Conservation (phyloP, 2,329 filamentous ascomycete genomes). For the Trichoderma sp. region DNA sequence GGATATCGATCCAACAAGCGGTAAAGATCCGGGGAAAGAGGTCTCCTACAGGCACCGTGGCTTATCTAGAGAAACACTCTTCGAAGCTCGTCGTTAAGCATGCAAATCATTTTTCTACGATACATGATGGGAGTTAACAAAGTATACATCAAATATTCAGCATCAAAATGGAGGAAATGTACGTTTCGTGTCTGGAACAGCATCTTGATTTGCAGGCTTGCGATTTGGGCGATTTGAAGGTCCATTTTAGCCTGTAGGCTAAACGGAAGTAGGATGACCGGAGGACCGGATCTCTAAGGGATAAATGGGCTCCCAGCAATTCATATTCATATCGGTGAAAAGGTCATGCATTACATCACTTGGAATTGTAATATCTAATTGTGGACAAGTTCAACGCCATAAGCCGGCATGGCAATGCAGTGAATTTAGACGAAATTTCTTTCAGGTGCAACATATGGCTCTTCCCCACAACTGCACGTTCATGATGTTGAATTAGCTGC, state of each 20-base stretch:
- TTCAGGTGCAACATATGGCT: not conserved
- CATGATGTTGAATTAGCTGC: not conserved
- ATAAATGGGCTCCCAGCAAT: not conserved
- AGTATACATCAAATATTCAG: not conserved
- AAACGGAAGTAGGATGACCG: not conserved
- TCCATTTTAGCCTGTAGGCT: conserved; percentile 11
- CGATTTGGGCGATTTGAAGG: not conserved
- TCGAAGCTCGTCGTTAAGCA: not conserved
- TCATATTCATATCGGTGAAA: not conserved
- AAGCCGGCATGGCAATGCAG: not conserved
- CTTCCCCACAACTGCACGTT: not conserved
- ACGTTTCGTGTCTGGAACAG: too few species aligned
- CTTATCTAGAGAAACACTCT: not conserved
- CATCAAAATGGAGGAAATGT: not conserved
- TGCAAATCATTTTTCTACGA: not conserved
- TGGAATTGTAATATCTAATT: not conserved
- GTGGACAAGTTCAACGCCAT: not conserved
- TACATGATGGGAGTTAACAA: not conserved
- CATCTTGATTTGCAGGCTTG: not conserved
- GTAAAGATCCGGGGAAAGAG: not conserved
- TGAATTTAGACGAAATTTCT: not conserved
- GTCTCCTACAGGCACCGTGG: not conserved
- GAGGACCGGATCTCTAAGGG: not conserved
- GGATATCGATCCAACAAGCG: not conserved
- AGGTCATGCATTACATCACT: not conserved